Conservation (phyloP, 2,329 filamentous ascomycete genomes). For the Trematosphaeria pertusa region DNA sequence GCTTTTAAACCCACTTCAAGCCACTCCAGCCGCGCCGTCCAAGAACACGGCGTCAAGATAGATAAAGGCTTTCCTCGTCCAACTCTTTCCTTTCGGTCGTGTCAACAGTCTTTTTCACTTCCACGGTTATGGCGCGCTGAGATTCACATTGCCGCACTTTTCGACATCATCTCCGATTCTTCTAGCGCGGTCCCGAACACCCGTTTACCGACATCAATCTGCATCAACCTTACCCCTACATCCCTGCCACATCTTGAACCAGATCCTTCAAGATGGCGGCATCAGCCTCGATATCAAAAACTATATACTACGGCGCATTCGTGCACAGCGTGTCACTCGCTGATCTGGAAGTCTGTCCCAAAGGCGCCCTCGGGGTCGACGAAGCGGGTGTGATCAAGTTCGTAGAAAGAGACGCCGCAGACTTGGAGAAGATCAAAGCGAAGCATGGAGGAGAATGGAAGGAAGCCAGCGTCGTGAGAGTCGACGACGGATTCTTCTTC, state of each 20-base stretch:
- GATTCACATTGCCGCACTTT: too few relatives aligned
- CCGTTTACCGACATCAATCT: neutral
- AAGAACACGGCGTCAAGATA: slow-evolving; percentile 5
- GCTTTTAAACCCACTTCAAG: slow-evolving; percentile 23
- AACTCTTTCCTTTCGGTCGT: neutral
- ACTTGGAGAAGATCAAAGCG: slow-evolving; percentile 26
- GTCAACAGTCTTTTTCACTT: neutral
- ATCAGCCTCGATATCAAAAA: slow-evolving; percentile 33
- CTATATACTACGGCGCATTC: slow-evolving; percentile 67
- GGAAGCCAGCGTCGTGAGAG: slow-evolving; percentile 47
- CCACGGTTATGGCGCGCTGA: too few relatives aligned
- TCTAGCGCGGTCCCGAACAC: too few relatives aligned
- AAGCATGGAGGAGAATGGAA: slow-evolving; percentile 45
- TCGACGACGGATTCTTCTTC: slow-evolving; percentile 74
- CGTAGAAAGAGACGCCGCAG: slow-evolving; percentile 48
- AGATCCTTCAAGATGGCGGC: slow-evolving; percentile 35
- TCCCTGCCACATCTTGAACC: too few relatives aligned
- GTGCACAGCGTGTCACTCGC: slow-evolving; percentile 61
- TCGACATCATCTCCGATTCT: too few relatives aligned
- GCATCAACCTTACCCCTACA: too few relatives aligned
- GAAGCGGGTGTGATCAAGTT: slow-evolving; percentile 61
- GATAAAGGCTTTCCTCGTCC: slow-evolving; percentile 10
- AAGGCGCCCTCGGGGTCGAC: slow-evolving; percentile 59
- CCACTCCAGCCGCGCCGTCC: slow-evolving; percentile 9
- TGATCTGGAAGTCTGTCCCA: slow-evolving; percentile 57